Base-by-base conservation (phyloP, 164 flowering plant species). In the Piper longum region DNA sequence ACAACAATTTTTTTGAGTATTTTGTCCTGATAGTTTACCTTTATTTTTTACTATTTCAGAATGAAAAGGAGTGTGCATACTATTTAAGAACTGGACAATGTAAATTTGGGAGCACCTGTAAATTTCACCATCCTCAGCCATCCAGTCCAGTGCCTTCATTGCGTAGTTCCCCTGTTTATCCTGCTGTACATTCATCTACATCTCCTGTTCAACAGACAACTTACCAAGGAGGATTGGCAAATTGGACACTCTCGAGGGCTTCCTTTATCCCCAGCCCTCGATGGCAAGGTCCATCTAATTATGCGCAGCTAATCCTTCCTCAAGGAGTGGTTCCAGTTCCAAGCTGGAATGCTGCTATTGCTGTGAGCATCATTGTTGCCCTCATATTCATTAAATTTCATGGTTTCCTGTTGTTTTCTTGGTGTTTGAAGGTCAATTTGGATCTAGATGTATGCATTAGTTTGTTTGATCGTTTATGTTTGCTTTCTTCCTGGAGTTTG, bases 81-180 rank as follows among this genome's bases (percentile, higher is more conserved):
- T 93, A 88, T 83, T 71, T 90, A 76, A 83, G 95, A 80, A 93
- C 97, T 60, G 97, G 99, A 66, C 89, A 82, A 62, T 93, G 99
- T 76, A 93, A 90, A 70, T 93, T 88, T 75, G 97, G 95, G 36
- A 70, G 73, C 76, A 90, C 96, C 57, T 93, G 99, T 76, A 93
- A 90, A 79, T 93, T 83, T 77, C 84, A 93, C 73, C 99, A 93
- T 73, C 99, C 99, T 67, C 95, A 85, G 66, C 97, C 95, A 64
- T 80, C 91, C 48, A 87, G 78, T 69, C 61, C 83, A 76, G 79
- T 85, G 91, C 80, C 86, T 71, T 76, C 97, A 18, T 63, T 82
- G 75, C 84, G 84, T 67, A 89, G 95, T 41, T 89, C 98, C 63
- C 77, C 93, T 71, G 83, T 82, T 69, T 93, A 88, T 81, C 82